Conservation (phyloP, 208 protist genomes). For the Leishmania martiniquensis region DNA sequence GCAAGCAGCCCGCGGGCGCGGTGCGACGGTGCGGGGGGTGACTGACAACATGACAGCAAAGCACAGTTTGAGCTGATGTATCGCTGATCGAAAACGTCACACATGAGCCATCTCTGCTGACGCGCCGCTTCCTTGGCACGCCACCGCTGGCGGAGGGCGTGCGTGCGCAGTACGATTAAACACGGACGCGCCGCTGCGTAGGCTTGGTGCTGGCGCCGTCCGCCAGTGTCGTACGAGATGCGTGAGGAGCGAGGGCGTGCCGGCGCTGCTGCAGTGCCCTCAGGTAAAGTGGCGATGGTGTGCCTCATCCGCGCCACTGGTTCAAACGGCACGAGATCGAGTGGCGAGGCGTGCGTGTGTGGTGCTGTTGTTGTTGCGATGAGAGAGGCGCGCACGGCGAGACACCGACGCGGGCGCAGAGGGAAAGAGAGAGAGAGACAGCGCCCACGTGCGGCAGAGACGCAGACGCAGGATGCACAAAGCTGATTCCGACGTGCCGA, state of each 20-base stretch:
- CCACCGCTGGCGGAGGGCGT: background rate
- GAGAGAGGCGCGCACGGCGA: background rate
- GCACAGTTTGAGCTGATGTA: constrained; percentile 27
- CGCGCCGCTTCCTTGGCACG: background rate
- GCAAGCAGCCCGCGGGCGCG: background rate
- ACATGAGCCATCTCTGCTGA: constrained; percentile 21
- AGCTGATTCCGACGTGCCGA: constrained; percentile 16
- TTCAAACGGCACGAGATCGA: constrained; percentile 21
- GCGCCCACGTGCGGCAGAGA: background rate
- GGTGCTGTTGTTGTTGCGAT: background rate
- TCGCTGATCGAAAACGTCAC: constrained; percentile 20
- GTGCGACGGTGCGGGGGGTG: constrained; percentile 17
- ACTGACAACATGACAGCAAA: constrained; percentile 15
- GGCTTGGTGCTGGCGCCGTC: constrained; percentile 22
- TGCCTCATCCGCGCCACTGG: constrained; percentile 23
- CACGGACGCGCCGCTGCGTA: constrained; percentile 27
- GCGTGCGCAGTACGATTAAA: constrained; percentile 25
- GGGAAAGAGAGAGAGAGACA: background rate
- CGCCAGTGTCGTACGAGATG: constrained; percentile 30
- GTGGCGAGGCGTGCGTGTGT: background rate
- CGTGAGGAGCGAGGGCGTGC: background rate
- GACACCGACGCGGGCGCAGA: background rate
- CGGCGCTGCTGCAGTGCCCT: constrained; percentile 12
- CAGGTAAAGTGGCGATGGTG: constrained; percentile 28
- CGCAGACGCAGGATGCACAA: constrained; percentile 22